These are phyloP conservation scores for Rhizopus sp. DNA, from an alignment of 371 early-diverging fungal genomes.

Conservation along the genomic window DNA sequence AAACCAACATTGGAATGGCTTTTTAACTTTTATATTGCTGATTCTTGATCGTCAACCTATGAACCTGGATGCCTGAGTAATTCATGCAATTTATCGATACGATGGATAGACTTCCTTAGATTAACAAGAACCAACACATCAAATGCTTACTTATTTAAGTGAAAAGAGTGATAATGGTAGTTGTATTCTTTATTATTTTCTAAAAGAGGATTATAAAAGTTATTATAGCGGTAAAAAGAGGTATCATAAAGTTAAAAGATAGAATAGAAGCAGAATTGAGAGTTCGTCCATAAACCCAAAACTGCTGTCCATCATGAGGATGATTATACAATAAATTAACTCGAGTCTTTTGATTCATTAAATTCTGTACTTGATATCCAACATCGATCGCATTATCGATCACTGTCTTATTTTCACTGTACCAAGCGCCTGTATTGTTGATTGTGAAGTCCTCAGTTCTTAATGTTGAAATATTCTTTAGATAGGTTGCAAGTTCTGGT, in stretches of 20 bases:
- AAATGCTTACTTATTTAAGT: too few relatives aligned
- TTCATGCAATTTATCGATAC: too few relatives aligned
- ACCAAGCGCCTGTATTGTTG: slow-evolving; percentile 27
- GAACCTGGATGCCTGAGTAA: too few relatives aligned
- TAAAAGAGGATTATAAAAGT: too few relatives aligned
- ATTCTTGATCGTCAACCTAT: too few relatives aligned
- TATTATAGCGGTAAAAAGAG: background rate
- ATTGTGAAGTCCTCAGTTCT: slow-evolving; percentile 35
- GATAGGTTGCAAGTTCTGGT: slow-evolving; percentile 18
- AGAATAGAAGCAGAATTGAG: slow-evolving; percentile 9
- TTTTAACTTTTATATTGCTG: too few relatives aligned
- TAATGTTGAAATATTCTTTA: slow-evolving; percentile 31
- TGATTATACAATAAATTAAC: slow-evolving; percentile 33
- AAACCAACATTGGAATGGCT: too few relatives aligned
- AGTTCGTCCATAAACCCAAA: slow-evolving; percentile 31
- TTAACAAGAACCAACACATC: too few relatives aligned
- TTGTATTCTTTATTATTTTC: too few relatives aligned
- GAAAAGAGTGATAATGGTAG: too few relatives aligned
- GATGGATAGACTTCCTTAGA: too few relatives aligned
- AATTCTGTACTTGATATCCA: slow-evolving; percentile 28
- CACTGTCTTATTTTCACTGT: slow-evolving; percentile 42
- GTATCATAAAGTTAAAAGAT: background rate
- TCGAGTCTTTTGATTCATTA: slow-evolving; percentile 14
- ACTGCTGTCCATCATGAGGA: slow-evolving; percentile 25
- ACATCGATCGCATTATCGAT: slow-evolving; percentile 37